Evolutionary conservation across 2,329 filamentous ascomycete genomes (phyloP).

Genomic region (Botrytis squamosa): DNA sequence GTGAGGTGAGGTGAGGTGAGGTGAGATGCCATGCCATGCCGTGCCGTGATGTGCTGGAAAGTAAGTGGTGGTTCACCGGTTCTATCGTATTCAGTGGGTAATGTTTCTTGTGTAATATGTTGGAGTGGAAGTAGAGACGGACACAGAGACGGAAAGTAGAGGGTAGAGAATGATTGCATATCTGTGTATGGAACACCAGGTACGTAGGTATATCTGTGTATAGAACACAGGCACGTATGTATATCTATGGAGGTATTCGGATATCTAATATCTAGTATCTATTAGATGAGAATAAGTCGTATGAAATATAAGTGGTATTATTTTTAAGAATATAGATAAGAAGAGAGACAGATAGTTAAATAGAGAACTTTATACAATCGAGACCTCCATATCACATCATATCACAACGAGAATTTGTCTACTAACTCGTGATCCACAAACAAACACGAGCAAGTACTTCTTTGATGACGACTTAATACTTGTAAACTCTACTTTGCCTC

Average conservation of each 20-base stretch:
- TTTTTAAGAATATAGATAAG: no score
- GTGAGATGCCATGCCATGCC: not conserved
- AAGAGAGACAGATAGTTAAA: not conserved
- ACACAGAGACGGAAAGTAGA: not conserved
- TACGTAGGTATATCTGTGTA: not conserved
- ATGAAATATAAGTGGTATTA: not conserved
- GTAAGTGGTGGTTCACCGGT: not conserved
- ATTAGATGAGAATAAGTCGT: not conserved
- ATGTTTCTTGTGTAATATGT: not conserved
- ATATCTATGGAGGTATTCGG: not conserved
- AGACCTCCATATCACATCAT: not conserved
- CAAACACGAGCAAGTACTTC: not conserved
- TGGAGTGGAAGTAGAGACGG: not conserved
- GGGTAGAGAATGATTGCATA: not conserved
- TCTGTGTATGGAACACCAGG: not conserved
- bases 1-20: not conserved
- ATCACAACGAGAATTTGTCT: not conserved
- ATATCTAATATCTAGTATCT: not conserved
- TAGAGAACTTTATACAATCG: not conserved
- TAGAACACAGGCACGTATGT: not conserved
- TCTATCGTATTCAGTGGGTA: not conserved
- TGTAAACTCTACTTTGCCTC: not conserved
- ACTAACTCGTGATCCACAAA: conserved; percentile 1
- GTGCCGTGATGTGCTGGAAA: not conserved
- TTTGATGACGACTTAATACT: not conserved